Evolutionary conservation across 2,329 filamentous ascomycete genomes (phyloP).

Genomic region (Stemphylium vesicarium): DNA sequence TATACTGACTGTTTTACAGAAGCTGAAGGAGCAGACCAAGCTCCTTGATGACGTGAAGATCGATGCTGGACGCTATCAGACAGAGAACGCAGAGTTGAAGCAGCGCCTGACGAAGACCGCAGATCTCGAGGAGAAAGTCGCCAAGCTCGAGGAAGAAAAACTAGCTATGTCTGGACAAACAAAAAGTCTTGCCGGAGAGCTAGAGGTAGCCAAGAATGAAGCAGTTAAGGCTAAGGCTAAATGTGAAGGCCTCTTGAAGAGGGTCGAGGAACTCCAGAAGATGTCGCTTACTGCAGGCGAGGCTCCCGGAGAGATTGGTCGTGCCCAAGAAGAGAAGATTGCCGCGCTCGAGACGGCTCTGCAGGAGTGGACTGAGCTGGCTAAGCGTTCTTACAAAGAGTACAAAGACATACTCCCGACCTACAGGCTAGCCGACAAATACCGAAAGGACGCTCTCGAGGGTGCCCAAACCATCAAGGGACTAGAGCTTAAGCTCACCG

Average conservation of each 20-base stretch:
- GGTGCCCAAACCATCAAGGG: conserved; percentile 24
- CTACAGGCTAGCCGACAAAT: conserved; percentile 29
- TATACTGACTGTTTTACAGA: conserved; percentile 10
- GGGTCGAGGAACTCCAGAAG: conserved; percentile 10
- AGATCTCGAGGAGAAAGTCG: conserved; percentile 21
- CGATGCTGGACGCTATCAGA: conserved; percentile 15
- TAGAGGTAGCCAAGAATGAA: conserved; percentile 13
- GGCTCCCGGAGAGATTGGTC: background rate
- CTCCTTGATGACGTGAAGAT: conserved; percentile 19
- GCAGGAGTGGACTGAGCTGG: conserved; percentile 31
- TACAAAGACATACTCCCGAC: conserved; percentile 32
- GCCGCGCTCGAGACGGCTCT: conserved; percentile 13
- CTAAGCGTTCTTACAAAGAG: conserved; percentile 34
- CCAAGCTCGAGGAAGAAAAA: conserved; percentile 10
- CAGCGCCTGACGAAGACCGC: conserved; percentile 15
- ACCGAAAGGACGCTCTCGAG: conserved; percentile 17
- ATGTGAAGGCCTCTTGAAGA: conserved; percentile 7
- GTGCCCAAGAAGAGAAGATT: conserved; percentile 20
- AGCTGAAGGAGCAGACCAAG: conserved; percentile 26
- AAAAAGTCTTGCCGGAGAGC: conserved; percentile 14
- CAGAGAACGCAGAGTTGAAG: conserved; percentile 26
- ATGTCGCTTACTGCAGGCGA: background rate
- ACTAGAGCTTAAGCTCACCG: conserved; percentile 26
- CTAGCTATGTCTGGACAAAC: conserved; percentile 13
- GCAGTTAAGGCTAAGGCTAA: conserved; percentile 3